Percentiles rank a stretch among this genome's conserved stretches.
Evolutionary conservation across 2,329 filamentous ascomycete species (phyloP).

Genomic region (Verticillium tricorpus): DNA sequence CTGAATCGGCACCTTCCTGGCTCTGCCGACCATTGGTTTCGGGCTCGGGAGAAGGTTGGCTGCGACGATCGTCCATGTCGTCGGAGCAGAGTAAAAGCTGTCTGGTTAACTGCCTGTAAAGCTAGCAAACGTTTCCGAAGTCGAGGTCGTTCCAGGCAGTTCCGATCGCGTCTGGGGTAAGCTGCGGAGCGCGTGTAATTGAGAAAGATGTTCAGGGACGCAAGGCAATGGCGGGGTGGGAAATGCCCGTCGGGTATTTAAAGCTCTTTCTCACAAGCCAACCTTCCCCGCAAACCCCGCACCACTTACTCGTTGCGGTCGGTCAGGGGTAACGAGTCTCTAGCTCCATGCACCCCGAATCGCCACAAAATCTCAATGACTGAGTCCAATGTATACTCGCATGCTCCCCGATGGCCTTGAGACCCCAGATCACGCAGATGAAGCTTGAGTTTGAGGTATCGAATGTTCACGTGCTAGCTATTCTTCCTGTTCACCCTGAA

Average conservation of each 20-base stretch:
- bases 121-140: neutral
- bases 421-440: neutral
- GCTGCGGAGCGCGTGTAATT: neutral
- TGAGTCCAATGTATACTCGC: neutral
- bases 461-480: neutral
- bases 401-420: neutral
- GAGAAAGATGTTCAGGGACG: neutral
- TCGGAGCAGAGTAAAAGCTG: neutral
- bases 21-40: neutral
- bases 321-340: neutral
- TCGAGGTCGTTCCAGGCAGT: neutral
- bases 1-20: neutral
- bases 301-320: neutral
- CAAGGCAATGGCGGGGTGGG: neutral
- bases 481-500: neutral
- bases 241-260: conserved; percentile 1
- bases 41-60: neutral
- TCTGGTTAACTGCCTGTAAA: neutral
- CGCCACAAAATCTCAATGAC: neutral
- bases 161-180: neutral
- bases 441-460: neutral
- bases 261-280: neutral
- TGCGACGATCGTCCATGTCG: neutral
- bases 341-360: neutral
- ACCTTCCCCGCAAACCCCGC: neutral